Percentiles rank a stretch among this genome's conserved stretches.
Conservation (phyloP, 495 filamentous ascomycete genomes). For the Tirmania nivea region DNA sequence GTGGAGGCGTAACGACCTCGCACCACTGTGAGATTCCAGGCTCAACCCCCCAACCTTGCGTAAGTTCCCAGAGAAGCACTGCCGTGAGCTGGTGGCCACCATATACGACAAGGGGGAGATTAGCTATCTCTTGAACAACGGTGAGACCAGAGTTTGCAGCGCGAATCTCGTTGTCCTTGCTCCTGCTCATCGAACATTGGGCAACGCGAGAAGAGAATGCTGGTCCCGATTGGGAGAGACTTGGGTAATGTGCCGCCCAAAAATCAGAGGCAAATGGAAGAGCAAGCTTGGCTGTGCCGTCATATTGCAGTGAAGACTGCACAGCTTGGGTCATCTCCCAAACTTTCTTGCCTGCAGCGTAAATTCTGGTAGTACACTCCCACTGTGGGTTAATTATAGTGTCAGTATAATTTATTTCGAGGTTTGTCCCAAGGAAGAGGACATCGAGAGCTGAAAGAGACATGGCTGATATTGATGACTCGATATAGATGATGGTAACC, state of each 20-base stretch:
- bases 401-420: conserved; percentile 10
- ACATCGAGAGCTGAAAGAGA: conserved; percentile 9
- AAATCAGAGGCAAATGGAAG: conserved; percentile 18
- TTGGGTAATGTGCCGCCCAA: conserved; percentile 19
- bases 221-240: conserved; percentile 5
- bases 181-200: conserved; percentile 1
- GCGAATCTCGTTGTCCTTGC: conserved; percentile 11
- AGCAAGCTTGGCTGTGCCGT: conserved; percentile 13
- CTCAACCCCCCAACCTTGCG: background rate
- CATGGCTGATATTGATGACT: conserved; percentile 14
- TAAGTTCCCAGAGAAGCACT: conserved; percentile 19
- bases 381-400: conserved; percentile 8
- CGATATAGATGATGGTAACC: conserved; percentile 14
- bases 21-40: background rate
- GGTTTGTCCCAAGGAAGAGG: conserved; percentile 11
- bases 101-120: conserved; percentile 3
- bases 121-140: conserved; percentile 17
- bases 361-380: conserved; percentile 18
- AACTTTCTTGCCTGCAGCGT: conserved; percentile 15
- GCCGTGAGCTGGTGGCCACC: conserved; percentile 9
- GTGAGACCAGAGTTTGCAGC: conserved; percentile 17
- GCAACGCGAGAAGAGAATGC: no score
- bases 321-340: conserved; percentile 13
- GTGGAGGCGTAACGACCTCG: background rate
- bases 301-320: conserved; percentile 4